Evolutionary conservation across 257 asterid genomes (phyloP).

Genomic region (Craterostigma plantagineum): DNA sequence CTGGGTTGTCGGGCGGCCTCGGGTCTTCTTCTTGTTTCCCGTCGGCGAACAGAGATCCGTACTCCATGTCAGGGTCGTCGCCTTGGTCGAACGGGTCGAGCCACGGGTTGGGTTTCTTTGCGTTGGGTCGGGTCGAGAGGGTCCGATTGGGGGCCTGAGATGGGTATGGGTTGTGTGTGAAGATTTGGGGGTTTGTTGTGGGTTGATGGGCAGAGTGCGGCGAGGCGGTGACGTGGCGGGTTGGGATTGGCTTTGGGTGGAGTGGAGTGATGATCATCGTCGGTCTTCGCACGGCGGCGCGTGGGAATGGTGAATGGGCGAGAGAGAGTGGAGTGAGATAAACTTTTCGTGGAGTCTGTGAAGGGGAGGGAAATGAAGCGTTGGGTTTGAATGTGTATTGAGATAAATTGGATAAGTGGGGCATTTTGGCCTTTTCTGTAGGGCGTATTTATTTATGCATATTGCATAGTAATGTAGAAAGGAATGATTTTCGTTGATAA

Average conservation of each 20-base stretch:
- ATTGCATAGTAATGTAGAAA: no score
- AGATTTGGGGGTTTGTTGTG: slow-evolving; percentile 15
- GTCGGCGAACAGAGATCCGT: slow-evolving; percentile 35
- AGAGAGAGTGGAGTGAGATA: slow-evolving; percentile 1
- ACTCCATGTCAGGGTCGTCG: slow-evolving; percentile 70
- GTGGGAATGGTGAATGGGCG: neutral
- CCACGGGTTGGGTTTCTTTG: slow-evolving; percentile 58
- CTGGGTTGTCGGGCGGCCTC: slow-evolving; percentile 65
- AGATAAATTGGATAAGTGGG: slow-evolving; percentile 64
- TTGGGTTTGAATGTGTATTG: slow-evolving; percentile 47
- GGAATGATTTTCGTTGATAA: no score
- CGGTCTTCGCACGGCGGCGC: slow-evolving; percentile 1
- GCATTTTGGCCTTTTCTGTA: no score
- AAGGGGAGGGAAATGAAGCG: slow-evolving; percentile 13
- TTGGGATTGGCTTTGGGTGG: slow-evolving; percentile 25
- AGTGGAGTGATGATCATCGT: slow-evolving; percentile 35
- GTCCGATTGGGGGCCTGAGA: slow-evolving; percentile 9
- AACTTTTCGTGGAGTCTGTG: neutral
- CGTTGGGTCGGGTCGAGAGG: slow-evolving; percentile 16
- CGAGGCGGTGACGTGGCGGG: slow-evolving; percentile 19
- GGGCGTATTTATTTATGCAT: no score
- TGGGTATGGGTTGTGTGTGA: slow-evolving; percentile 10
- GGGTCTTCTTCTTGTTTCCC: slow-evolving; percentile 81
- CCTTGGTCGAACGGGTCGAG: slow-evolving; percentile 76
- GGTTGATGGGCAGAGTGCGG: slow-evolving; percentile 14